Conservation (phyloP, 306 rosid species). For the Pyrus pyrifolia region DNA sequence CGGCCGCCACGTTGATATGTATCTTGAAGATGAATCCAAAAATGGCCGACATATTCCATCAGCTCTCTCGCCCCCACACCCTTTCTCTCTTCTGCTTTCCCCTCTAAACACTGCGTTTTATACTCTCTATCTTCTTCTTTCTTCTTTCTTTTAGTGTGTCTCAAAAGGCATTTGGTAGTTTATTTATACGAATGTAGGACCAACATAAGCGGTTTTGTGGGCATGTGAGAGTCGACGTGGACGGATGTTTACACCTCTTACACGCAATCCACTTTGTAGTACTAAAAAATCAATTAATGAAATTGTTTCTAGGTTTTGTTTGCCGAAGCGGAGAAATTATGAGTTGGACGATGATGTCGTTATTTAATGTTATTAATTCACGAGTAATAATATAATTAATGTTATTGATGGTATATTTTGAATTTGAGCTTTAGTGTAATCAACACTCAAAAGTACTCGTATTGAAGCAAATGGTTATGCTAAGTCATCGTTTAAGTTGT, state of each 20-base stretch:
- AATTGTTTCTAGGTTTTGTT: background rate
- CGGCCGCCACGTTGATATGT: slow-evolving; percentile 90
- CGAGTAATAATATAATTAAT: too few relatives aligned
- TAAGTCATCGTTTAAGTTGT: background rate
- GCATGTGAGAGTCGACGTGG: slow-evolving; percentile 25
- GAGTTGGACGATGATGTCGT: rapidly evolving
- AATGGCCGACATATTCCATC: slow-evolving; percentile 88
- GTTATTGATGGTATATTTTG: too few relatives aligned
- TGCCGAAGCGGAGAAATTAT: background rate
- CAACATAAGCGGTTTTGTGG: slow-evolving; percentile 26
- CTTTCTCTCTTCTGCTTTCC: background rate
- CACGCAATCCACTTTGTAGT: slow-evolving; percentile 2
- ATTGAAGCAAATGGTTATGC: background rate
- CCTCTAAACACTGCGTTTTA: background rate
- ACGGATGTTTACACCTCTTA: slow-evolving; percentile 20
- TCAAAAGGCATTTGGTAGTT: slow-evolving; percentile 12
- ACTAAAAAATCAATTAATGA: background rate
- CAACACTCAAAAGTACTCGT: background rate
- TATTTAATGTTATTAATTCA: too few relatives aligned
- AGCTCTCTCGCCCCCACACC: slow-evolving; percentile 13
- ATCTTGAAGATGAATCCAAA: slow-evolving; percentile 63
- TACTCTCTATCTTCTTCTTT: background rate
- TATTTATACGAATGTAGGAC: background rate
- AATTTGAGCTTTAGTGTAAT: background rate
- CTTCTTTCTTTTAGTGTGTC: background rate